phyloP scores from a whole-genome alignment of 2,329 filamentous ascomycete species.

The Ophiosphaerella herpotricha region DNA sequence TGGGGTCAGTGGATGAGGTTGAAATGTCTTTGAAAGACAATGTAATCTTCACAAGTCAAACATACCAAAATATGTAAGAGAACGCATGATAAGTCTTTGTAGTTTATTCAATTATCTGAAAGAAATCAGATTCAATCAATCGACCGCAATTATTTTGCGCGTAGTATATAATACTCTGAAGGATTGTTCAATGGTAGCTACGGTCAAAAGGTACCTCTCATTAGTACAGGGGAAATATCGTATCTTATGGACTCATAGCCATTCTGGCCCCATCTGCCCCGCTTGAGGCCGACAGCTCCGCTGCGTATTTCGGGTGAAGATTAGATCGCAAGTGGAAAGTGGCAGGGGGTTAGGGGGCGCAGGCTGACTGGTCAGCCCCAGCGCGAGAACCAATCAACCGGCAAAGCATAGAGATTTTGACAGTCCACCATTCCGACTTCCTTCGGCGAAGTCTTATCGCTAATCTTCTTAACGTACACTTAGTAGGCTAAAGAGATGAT shows the following conservation, averaged over 20 bases:
- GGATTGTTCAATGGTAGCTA: too few relatives aligned
- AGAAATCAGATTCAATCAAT: too few relatives aligned
- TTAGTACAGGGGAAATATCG: neutral
- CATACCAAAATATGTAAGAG: conserved; percentile 1
- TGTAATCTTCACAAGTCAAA: neutral
- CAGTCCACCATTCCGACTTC: too few relatives aligned
- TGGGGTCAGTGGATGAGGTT: neutral
- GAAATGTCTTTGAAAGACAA: neutral
- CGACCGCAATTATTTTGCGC: too few relatives aligned
- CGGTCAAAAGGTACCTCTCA: too few relatives aligned
- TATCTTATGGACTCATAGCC: neutral
- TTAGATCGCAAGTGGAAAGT: conserved; percentile 2
- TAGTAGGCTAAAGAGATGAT: too few relatives aligned
- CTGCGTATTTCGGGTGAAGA: conserved; percentile 1
- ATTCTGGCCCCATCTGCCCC: neutral
- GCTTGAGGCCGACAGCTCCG: conserved; percentile 1
- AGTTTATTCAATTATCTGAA: neutral
- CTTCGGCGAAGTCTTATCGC: neutral
- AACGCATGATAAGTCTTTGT: neutral
- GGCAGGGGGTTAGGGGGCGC: neutral
- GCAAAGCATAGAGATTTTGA: neutral
- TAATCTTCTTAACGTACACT: too few relatives aligned
- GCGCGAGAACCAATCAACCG: neutral
- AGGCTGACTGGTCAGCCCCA: neutral
- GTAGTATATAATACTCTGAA: too few relatives aligned